Evolutionary conservation across 2,329 filamentous ascomycete species (phyloP), one percentile per base, ranked within the genome.

Genomic region (Colletotrichum karsti): DNA sequence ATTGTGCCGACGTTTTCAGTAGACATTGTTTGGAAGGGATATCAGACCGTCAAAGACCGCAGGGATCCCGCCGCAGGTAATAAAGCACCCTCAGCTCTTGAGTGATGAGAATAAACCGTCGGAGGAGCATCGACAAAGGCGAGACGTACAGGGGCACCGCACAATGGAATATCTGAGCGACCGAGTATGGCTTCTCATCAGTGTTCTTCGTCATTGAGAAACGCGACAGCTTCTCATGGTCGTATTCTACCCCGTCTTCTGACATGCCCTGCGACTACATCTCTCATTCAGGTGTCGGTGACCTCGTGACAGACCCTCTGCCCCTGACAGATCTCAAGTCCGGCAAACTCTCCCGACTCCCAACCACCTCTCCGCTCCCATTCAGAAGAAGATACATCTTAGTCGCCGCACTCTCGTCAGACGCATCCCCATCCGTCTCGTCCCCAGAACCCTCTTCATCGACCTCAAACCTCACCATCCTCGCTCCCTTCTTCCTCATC

Each of bases 301-400:
- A 59, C 28, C 53, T 51, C 24, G 18, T 24, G 46, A 68, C 46
- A 20, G 60, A 68, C 37, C 46, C 28, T 54, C 58, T 67, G 37
- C 60, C 65, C 10, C 65, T 60, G 53, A 59, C 65, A 35, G 53
- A 59, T 18, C 65, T 57, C 22, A 68, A 33, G 41, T 65, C 65
- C 7, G 65, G 65, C 37, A 68, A 35, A 26, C 61, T 65, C 30
- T 65, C 65, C 4, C 65, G 53, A 15, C 60, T 53, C 15, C 65
- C 61, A 53, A 68, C 54, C 9, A 68, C 60, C 12, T 68, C 65
- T 5, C 65, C 60, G 22, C 18, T 42, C 5, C 33, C 28, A 15
- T 65, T 41, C 18, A 68, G 13, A 12, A 68, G 46, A 15, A 65
- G 44, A 33, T 54, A 64, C 37, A 59, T 54, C 9, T 37, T 30